Base-by-base conservation (phyloP, 208 protist genomes). In the Leishmania aethiopica region DNA sequence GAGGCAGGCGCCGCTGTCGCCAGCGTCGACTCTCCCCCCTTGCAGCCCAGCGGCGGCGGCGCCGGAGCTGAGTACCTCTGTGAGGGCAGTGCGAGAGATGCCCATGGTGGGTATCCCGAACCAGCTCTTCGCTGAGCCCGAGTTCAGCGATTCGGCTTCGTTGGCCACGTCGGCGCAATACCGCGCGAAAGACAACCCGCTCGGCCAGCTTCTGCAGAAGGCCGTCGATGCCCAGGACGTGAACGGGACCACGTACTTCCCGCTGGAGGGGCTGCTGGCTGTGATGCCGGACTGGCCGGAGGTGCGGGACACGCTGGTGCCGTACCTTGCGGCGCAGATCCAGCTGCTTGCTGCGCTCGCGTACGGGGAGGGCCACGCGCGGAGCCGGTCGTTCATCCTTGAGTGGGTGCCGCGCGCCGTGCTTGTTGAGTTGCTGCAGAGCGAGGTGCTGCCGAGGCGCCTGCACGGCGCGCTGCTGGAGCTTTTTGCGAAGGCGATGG, bases 381-480 rank as follows among this genome's bases (percentile, higher is more conserved):
- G 77, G 1, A 72, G 75, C 55, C 60, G 79, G 55, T 45, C 80
- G 2, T 76, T 92, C 45, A 78, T 91, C 69, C 75, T 84, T 25
- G 67, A 79, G 62, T 89, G 80, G 79, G 77, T 90, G 35, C 81
- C 89, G 47, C 55, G 59, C 11, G 83, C 84, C 42, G 88, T 85
- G 66, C 77, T 91, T 15, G 76, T 83, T 25, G 69, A 82, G 69
- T 49, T 72, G 42, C 35, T 89, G 78, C 37, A 47, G 51, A 88
- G 82, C 55, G 67, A 73, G 67, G 71, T 67, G 32, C 79, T 92
- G 64, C 84, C 89, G 15, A 57, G 82, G 1, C 69, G 45, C 28
- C 75, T 92, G 55, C 86, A 86, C 72, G 86, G 81, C 47, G 86
- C 89, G 19, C 72, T 92, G 35, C 64, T 90, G 8, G 75, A 84